Conservation (phyloP, 495 filamentous ascomycete genomes). For the Gamarada debralockiae region DNA sequence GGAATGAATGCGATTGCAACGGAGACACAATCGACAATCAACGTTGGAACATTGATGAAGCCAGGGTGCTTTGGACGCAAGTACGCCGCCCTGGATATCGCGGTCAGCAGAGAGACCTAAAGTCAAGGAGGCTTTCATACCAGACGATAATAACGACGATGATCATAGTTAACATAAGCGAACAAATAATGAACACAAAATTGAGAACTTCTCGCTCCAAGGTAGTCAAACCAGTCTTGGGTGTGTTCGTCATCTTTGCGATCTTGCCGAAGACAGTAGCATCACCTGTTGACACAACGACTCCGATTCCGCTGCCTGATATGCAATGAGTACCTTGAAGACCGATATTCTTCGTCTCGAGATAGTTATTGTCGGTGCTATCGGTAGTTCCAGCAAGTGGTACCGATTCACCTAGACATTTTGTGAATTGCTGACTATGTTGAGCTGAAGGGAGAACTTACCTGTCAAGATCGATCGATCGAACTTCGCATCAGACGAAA, state of each 20-base stretch:
- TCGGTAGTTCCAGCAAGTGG: slow-evolving; percentile 58
- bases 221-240: slow-evolving; percentile 56
- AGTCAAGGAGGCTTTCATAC: slow-evolving; percentile 29
- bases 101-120: background rate
- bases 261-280: slow-evolving; percentile 43
- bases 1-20: slow-evolving; percentile 72
- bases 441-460: slow-evolving; percentile 21
- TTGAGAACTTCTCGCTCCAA: slow-evolving; percentile 64
- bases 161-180: slow-evolving; percentile 51
- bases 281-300: slow-evolving; percentile 53
- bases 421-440: background rate
- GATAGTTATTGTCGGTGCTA: slow-evolving; percentile 63
- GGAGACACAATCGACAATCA: slow-evolving; percentile 64
- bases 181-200: slow-evolving; percentile 62
- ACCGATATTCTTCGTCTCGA: slow-evolving; percentile 71
- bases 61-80: slow-evolving; percentile 51
- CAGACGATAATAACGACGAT: slow-evolving; percentile 54
- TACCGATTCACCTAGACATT: slow-evolving; percentile 51
- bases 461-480: slow-evolving; percentile 70
- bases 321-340: slow-evolving; percentile 68
- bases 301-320: slow-evolving; percentile 58
- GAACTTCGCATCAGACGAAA: slow-evolving; percentile 63
- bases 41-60: slow-evolving; percentile 65
- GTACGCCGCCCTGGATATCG: slow-evolving; percentile 54
- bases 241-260: slow-evolving; percentile 60